A percentile compares a stretch with the other conserved stretches of the same genome.
Evolutionary conservation across 177 flowering plant genomes (phyloP).

Genomic region (Tripterygium wilfordii): DNA sequence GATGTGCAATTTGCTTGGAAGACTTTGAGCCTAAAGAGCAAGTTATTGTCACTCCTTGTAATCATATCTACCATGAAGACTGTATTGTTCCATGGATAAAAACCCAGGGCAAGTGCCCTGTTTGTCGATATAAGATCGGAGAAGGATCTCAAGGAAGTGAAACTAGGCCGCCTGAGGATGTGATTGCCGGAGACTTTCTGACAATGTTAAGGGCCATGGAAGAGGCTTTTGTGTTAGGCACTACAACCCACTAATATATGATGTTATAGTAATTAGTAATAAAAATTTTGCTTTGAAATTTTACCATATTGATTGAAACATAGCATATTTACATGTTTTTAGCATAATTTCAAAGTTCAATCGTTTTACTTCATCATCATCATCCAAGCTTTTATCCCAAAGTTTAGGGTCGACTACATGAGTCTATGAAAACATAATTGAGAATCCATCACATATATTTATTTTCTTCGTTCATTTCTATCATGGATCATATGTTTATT

Average conservation of each 20-base stretch:
- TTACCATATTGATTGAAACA: too few species aligned
- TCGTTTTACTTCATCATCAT: too few species aligned
- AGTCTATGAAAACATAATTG: too few species aligned
- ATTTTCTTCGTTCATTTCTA: too few species aligned
- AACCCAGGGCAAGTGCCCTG: conserved; percentile 69
- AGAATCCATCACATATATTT: too few species aligned
- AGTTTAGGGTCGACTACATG: too few species aligned
- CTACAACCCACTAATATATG: neutral
- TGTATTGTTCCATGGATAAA: conserved; percentile 84
- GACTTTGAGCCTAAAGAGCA: conserved; percentile 52
- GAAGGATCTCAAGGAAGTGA: conserved; percentile 7
- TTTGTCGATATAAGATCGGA: conserved; percentile 47
- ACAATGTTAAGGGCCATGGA: conserved; percentile 34
- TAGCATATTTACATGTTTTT: too few species aligned
- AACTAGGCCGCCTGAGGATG: conserved; percentile 2
- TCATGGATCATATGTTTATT: too few species aligned
- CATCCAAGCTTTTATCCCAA: too few species aligned
- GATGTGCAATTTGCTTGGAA: conserved; percentile 79
- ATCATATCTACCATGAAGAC: conserved; percentile 81
- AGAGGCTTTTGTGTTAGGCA: conserved; percentile 17
- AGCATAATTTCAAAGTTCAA: too few species aligned
- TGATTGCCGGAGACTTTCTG: conserved; percentile 13
- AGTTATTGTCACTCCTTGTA: conserved; percentile 76
- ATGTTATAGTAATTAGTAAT: too few species aligned
- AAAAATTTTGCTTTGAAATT: too few species aligned